Conservation (phyloP, 2,329 filamentous ascomycete genomes). For the Penicillium sclerotigenum region DNA sequence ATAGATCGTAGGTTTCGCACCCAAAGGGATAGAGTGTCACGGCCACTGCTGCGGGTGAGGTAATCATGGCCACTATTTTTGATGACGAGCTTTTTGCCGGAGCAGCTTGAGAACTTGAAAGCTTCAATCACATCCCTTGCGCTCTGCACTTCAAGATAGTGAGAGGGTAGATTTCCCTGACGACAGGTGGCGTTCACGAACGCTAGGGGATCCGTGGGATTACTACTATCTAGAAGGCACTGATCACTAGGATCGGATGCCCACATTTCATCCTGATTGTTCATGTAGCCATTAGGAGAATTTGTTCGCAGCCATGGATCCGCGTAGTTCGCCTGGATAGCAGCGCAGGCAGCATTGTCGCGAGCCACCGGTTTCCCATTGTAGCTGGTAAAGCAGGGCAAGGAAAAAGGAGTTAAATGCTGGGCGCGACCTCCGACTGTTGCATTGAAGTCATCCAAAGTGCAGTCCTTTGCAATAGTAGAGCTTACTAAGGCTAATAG, state of each 20-base stretch:
- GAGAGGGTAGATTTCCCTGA: background rate
- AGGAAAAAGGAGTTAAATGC: background rate
- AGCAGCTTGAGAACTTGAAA: conserved; percentile 10
- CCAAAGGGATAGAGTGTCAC: conserved; percentile 31
- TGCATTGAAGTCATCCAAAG: background rate
- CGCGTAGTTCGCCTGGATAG: background rate
- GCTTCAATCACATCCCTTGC: background rate
- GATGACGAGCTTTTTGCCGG: conserved; percentile 17
- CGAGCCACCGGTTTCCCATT: background rate
- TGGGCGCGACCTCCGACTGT: background rate
- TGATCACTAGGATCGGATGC: conserved; percentile 17
- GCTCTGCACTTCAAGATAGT: background rate
- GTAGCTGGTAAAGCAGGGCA: background rate
- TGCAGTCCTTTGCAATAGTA: background rate
- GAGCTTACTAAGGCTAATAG: background rate
- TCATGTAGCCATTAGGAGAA: conserved; percentile 22
- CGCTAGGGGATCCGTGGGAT: conserved; percentile 6
- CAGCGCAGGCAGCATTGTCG: background rate
- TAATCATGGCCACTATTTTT: conserved; percentile 39
- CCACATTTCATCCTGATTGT: conserved; percentile 23
- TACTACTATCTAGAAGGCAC: conserved; percentile 15
- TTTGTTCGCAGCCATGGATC: conserved; percentile 16
- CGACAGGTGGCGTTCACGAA: background rate
- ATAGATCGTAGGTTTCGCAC: conserved; percentile 24
- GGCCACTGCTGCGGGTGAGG: conserved; percentile 31